Evolutionary conservation across 2,329 filamentous ascomycete species (phyloP).

Genomic region (Lecanosticta acicola): DNA sequence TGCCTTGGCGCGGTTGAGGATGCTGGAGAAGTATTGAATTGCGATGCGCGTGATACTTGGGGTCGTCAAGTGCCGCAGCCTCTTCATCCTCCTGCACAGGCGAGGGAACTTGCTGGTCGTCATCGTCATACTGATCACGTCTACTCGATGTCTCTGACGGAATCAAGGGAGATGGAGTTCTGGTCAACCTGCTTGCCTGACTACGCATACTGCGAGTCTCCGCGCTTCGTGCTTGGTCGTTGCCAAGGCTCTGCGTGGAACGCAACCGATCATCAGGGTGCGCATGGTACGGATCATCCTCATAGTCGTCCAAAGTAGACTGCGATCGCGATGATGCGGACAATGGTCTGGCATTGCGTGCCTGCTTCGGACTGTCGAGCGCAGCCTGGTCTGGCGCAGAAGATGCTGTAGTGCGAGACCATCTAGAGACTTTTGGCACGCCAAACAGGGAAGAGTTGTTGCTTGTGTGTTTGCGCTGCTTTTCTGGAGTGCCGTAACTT

Average conservation of each 20-base stretch:
- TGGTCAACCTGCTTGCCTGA: constrained; percentile 32
- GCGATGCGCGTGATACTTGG: constrained; percentile 76
- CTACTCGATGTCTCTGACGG: constrained; percentile 46
- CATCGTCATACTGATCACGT: constrained; percentile 13
- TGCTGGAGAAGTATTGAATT: constrained; percentile 76
- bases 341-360: constrained; percentile 45
- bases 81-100: constrained; percentile 26
- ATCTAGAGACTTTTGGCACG: constrained; percentile 82
- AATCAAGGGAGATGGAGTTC: constrained; percentile 49
- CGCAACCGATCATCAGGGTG: constrained; percentile 53
- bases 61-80: constrained; percentile 47
- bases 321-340: constrained; percentile 68
- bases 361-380: constrained; percentile 27
- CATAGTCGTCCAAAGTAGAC: constrained; percentile 62
- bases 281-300: constrained; percentile 47
- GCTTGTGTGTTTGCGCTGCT: constrained; percentile 83
- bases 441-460: constrained; percentile 69
- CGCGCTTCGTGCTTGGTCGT: constrained; percentile 14
- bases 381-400: constrained; percentile 50
- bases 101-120: constrained; percentile 19
- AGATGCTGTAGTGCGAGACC: constrained; percentile 93
- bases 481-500: constrained; percentile 66
- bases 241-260: constrained; percentile 31
- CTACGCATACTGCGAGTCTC: constrained; percentile 32
- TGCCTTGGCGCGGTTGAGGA: constrained; percentile 68